Conservation (phyloP, 495 filamentous ascomycete genomes). For the Neurospora sp. region DNA sequence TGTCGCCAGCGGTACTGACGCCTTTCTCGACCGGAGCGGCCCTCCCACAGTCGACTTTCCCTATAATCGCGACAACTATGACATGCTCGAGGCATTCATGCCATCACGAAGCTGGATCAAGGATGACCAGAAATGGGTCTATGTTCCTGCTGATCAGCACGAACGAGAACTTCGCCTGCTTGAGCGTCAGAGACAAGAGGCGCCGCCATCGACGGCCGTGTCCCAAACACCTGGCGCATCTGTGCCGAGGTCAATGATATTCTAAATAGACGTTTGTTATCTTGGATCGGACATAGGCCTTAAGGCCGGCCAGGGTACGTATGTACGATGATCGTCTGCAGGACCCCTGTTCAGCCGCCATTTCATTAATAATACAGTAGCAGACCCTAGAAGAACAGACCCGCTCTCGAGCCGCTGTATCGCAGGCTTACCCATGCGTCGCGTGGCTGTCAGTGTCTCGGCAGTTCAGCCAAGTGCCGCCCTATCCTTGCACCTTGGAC, state of each 20-base stretch:
- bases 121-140: constrained; percentile 30
- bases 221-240: background rate
- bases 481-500: background rate
- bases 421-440: background rate
- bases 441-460: background rate
- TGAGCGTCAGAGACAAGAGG: constrained; percentile 7
- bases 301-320: background rate
- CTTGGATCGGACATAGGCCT: background rate
- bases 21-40: constrained; percentile 36
- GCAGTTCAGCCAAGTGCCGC: background rate
- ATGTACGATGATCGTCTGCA: background rate
- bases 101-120: constrained; percentile 36
- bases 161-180: constrained; percentile 22
- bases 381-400: background rate
- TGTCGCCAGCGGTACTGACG: constrained; percentile 28
- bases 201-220: background rate
- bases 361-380: background rate
- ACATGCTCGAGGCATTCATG: constrained; percentile 41
- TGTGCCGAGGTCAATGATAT: background rate
- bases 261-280: background rate
- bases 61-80: constrained; percentile 43
- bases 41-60: constrained; percentile 40
- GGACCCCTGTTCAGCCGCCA: background rate
- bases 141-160: constrained; percentile 32
- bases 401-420: background rate